These are phyloP conservation scores for Termitomyces sp. DNA, from an alignment of 768 basidiomycete species.

Conservation along the genomic window DNA sequence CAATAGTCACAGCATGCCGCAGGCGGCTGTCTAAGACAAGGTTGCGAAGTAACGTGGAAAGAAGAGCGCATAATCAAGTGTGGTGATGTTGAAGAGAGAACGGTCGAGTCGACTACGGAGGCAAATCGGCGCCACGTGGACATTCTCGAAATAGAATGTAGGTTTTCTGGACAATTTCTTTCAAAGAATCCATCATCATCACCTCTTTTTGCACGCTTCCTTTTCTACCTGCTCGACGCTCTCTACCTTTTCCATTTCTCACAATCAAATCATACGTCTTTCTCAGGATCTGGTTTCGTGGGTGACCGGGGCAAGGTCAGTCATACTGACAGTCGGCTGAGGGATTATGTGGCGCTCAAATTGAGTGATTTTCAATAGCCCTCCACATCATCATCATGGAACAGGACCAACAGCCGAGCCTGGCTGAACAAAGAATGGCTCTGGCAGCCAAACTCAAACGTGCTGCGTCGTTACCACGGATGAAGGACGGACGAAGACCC, in stretches of 20 bases:
- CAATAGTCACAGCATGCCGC: not conserved
- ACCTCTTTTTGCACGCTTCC: not conserved
- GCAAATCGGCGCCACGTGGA: constrained; percentile 30
- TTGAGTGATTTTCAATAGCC: not conserved
- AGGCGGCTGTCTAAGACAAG: not conserved
- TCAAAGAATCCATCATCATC: constrained; percentile 4
- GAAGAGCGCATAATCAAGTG: too few relatives aligned
- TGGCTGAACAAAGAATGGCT: constrained; percentile 74
- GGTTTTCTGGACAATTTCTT: constrained; percentile 11
- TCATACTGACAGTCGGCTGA: constrained; percentile 1
- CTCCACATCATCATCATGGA: constrained; percentile 29
- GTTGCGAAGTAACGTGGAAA: not conserved
- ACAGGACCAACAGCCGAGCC: constrained; percentile 42
- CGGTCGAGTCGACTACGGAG: constrained; percentile 12
- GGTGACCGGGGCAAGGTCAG: constrained; percentile 14
- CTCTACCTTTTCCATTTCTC: not conserved
- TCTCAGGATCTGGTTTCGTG: not conserved
- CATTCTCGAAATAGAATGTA: constrained; percentile 9
- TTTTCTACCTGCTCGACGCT: not conserved
- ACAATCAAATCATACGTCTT: not conserved
- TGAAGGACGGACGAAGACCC: constrained; percentile 86
- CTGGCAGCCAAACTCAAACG: constrained; percentile 89
- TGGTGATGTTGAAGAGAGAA: not conserved
- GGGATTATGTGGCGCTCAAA: constrained; percentile 10
- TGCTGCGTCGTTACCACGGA: constrained; percentile 85